These are phyloP conservation scores for Neurospora cerealis DNA, from an alignment of 495 filamentous ascomycete species.

Conservation along the genomic window DNA sequence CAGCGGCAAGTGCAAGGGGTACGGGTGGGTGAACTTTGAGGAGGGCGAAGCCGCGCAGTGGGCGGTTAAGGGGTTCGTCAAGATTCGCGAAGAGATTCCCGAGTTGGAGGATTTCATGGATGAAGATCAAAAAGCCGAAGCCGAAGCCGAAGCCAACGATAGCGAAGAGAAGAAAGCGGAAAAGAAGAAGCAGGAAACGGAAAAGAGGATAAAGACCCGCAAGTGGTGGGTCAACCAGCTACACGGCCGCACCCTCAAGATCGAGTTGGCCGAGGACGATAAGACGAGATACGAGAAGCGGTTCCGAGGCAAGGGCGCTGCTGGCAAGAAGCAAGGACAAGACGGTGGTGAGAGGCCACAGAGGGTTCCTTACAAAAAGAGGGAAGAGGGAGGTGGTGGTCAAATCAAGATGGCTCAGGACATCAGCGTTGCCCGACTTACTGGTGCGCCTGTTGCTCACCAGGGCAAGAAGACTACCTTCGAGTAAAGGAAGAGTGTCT, in stretches of 20 bases:
- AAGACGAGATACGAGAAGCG: constrained; percentile 82
- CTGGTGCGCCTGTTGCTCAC: constrained; percentile 68
- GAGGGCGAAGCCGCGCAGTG: constrained; percentile 61
- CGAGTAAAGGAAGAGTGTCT: constrained; percentile 34
- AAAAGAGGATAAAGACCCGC: constrained; percentile 46
- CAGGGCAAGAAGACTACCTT: constrained; percentile 80
- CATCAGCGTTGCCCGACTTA: constrained; percentile 42
- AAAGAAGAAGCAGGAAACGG: constrained; percentile 10
- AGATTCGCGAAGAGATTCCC: constrained; percentile 45
- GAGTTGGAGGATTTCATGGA: constrained; percentile 49
- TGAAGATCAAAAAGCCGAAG: constrained; percentile 37
- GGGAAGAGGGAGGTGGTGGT: not conserved
- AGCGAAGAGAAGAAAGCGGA: constrained; percentile 2
- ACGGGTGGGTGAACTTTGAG: constrained; percentile 86
- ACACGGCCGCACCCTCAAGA: constrained; percentile 65
- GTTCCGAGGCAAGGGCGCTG: constrained; percentile 57
- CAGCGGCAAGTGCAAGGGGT: constrained; percentile 94
- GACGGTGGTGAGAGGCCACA: constrained; percentile 1
- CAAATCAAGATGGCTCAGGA: constrained; percentile 15
- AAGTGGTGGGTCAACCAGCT: constrained; percentile 80
- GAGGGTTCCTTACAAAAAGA: not conserved
- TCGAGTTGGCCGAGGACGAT: constrained; percentile 90
- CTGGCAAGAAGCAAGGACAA: constrained; percentile 1
- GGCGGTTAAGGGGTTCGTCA: constrained; percentile 74
- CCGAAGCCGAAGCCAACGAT: not conserved